These are phyloP conservation scores for Cladosporium sp. DNA, from an alignment of 2,329 filamentous ascomycete genomes.

Conservation along the genomic window DNA sequence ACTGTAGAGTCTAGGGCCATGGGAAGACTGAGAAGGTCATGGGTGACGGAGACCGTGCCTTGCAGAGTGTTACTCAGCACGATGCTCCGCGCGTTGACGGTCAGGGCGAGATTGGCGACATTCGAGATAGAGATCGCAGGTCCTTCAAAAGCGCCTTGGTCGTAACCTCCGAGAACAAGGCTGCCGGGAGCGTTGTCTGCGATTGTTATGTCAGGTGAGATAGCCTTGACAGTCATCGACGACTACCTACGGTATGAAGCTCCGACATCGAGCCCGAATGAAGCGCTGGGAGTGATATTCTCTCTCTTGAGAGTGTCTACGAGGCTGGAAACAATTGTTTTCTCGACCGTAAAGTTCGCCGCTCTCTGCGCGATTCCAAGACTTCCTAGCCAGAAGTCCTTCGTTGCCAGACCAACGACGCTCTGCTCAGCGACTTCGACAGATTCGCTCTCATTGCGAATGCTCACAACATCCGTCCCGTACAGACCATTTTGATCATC, in stretches of 20 bases:
- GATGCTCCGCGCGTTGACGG: neutral
- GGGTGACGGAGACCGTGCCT: neutral
- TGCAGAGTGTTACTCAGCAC: slow-evolving; percentile 18
- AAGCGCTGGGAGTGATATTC: slow-evolving; percentile 39
- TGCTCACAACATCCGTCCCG: slow-evolving; percentile 38
- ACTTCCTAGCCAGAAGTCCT: slow-evolving; percentile 41
- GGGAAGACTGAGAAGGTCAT: slow-evolving; percentile 4
- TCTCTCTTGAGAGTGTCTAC: slow-evolving; percentile 26
- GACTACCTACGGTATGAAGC: slow-evolving; percentile 29
- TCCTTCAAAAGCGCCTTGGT: slow-evolving; percentile 23
- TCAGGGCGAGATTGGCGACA: slow-evolving; percentile 12
- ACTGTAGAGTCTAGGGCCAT: slow-evolving; percentile 39
- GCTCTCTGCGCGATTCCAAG: slow-evolving; percentile 40
- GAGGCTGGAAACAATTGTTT: slow-evolving; percentile 35
- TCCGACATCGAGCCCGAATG: slow-evolving; percentile 44
- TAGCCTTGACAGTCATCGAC: neutral
- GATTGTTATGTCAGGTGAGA: neutral
- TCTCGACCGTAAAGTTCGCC: slow-evolving; percentile 42
- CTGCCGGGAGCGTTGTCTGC: neutral
- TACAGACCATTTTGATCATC: slow-evolving; percentile 49
- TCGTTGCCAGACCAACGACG: slow-evolving; percentile 39
- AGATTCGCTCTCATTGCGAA: slow-evolving; percentile 26
- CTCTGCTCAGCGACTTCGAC: slow-evolving; percentile 36
- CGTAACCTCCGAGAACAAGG: slow-evolving; percentile 42
- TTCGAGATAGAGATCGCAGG: neutral